Base-by-base conservation (phyloP, 257 asterid genomes). In the Lithospermum erythrorhizon region DNA sequence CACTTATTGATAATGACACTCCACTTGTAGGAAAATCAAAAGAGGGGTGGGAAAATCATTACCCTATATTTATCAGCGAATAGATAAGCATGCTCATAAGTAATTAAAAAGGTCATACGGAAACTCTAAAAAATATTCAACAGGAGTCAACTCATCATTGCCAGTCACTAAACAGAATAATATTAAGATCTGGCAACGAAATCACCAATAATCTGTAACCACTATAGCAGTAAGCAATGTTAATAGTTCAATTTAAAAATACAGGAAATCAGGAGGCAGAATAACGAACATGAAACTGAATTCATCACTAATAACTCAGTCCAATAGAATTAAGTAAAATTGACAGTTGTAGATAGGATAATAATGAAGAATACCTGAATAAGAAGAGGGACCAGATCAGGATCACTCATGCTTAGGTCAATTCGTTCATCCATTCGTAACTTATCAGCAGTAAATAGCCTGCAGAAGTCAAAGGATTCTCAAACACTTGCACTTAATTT, bases 341-440 rank as follows among this genome's bases (percentile, higher is more conserved):
- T 30, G 37, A 30, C 14, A 1, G 45, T 10, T 52, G 41, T 61
- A 53, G 58, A 23, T 16, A 19, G 63, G 41, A 53, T 29, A 57
- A 61, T 59, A 18, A 54, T 67, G 20, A 55, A 63, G 10, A 27
- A 53, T 81, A 93, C 99, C 97, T 93, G 99, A 71, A 93, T 75
- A 78, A 89, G 72, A 63, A 89, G 97, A 47, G 97, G 96, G 66
- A 93, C 96, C 53, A 93, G 94, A 79, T 89, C 99, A 57, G 91
- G 84, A 73, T 89, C 99, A 69, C 97, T 84, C 99, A 89, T 93
- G 86, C 99, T 82, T 73, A 89, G 84, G 79, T 85, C 89, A 62
- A 89, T 77, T 57, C 96, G 81, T 65, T 86, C 91, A 83, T 93
- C 97, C 94, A 93, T 93, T 35, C 89, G 79, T 81, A 84, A 66